Evolutionary conservation across 1,284 basidiomycete genomes (phyloP), one percentile per base, ranked within the genome.

Genomic region (Heterobasidion annosum): DNA sequence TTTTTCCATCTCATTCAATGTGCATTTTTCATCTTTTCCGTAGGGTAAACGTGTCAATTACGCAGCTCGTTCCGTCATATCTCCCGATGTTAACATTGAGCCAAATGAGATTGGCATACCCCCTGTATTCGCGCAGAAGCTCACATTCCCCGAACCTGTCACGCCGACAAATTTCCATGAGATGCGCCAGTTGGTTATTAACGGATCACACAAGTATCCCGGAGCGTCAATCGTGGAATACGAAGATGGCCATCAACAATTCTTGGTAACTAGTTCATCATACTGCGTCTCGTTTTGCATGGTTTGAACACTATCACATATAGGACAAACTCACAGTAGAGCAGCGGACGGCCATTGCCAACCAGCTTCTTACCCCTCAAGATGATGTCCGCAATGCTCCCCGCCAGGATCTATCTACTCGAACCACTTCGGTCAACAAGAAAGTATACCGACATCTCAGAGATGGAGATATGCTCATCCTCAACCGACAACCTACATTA

Each of bases 11-110:
- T 0, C 12, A 43, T 43, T 6, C 6, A 16, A 48, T n/a, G 15
- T 9, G 15, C 16, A 9, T 1, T 2, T 49, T n/a, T 51, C 37
- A 15, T 18, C 9, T 9, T 35, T 32, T 45, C 50, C n/a, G 18
- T 57, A 95, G 93, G 97, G 97, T 44, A 99, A 99, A 78, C 94
- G 97, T 68, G 97, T 99, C 64, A 99, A 99, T 70, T 98, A 97
- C 68, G 94, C 97, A 45, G 97, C 97, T 35, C 93, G 97, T 61
- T 99, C 97, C 13, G 97, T 99, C 67, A 99, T 99, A 61, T 99
- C 97, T 34, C 97, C 97, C 9, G 97, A 99, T 67, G 93, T 98
- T 67, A 99, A 99, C 70, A 98, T 99, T 62, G 97, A 99, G 73
- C 94, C 97, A 42, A 97, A 95, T 70, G 97, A 99, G 70, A 99